phyloP scores from a whole-genome alignment of 208 protist species.

The Trypanosoma scelopori region DNA sequence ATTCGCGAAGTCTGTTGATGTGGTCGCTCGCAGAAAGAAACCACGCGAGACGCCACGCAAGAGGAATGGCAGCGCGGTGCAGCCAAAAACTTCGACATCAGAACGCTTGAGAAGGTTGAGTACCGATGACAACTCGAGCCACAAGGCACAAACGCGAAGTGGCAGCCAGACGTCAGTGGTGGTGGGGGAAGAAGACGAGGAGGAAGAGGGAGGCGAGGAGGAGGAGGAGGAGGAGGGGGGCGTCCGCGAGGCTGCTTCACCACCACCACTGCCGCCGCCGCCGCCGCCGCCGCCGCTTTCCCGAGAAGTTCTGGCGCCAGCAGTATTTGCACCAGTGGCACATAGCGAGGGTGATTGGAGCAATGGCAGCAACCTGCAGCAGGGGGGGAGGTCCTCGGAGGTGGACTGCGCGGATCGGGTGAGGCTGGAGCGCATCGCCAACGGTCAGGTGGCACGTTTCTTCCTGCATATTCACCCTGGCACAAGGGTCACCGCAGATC shows the following conservation, averaged over 20 bases:
- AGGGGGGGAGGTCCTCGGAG: not conserved
- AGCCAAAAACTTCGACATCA: not conserved
- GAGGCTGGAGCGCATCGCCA: not conserved
- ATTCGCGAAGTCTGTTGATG: conserved; percentile 19
- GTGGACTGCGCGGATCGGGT: not conserved
- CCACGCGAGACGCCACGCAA: not conserved
- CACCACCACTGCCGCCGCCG: no score
- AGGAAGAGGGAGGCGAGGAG: no score
- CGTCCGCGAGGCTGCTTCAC: no score
- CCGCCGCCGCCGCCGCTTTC: no score
- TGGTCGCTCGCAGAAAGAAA: not conserved
- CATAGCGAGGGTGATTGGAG: not conserved
- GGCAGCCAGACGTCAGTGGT: no score
- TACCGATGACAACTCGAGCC: no score
- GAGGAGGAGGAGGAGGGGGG: no score
- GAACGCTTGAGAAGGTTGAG: no score
- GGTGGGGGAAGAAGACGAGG: no score
- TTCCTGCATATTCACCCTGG: conserved; percentile 14
- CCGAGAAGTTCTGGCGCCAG: no score
- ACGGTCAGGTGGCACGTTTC: conserved; percentile 5
- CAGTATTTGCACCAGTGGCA: not conserved
- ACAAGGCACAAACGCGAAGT: no score
- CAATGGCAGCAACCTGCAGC: not conserved
- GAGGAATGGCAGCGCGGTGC: not conserved
- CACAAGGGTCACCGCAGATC: conserved; percentile 6